Base-by-base conservation (phyloP, 2,329 filamentous ascomycete species). In the Cordyceps farinosa region DNA sequence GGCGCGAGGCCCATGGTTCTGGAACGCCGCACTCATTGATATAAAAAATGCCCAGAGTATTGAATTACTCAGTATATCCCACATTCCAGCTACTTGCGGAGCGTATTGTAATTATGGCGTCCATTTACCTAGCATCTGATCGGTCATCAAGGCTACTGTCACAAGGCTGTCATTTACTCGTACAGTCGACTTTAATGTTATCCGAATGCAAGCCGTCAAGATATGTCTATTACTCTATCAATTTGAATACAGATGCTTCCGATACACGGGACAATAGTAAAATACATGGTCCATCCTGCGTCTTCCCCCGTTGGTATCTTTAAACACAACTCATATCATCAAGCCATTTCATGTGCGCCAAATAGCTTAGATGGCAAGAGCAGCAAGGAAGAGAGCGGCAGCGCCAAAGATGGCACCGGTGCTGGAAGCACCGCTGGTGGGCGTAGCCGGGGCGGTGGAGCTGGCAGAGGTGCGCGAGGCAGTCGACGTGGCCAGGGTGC, bases 381-480 rank as follows among this genome's bases (percentile, higher is more conserved):
- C 32, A 27, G 59, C 51, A 10, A 62, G 30, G 42, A 61, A 17
- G 22, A 62, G 22, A n/a, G 42, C 64, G 58, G 53, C 45, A 66
- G 38, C 47, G 50, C 63, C 66, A n/a, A 62, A 8, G 52, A 60
- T 59, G 15, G 63, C 64, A 52, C 68, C 66, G 53, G 67, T 61
- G 50, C 55, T 61, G 45, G 67, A 65, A n/a, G 70, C 63, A 22
- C 69, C 65, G 13, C 68, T 67, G 45, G 57, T 68, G 62, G 65
- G 42, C 17, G 32, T 22, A 42, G 9, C 36, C 1, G 57, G 9
- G 11, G 45, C 3, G 47, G 57, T 44, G 15, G 57, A 27, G 22
- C 44, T 29, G 57, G 47, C 17, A 8, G 70, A 63, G n/a, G 70
- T 66, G 13, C 36, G 47, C 22, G 47, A 51, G 7, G 38, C 27